These are phyloP conservation scores for Cryoendolithus antarcticus DNA, from an alignment of 2,329 filamentous ascomycete genomes.

Conservation along the genomic window DNA sequence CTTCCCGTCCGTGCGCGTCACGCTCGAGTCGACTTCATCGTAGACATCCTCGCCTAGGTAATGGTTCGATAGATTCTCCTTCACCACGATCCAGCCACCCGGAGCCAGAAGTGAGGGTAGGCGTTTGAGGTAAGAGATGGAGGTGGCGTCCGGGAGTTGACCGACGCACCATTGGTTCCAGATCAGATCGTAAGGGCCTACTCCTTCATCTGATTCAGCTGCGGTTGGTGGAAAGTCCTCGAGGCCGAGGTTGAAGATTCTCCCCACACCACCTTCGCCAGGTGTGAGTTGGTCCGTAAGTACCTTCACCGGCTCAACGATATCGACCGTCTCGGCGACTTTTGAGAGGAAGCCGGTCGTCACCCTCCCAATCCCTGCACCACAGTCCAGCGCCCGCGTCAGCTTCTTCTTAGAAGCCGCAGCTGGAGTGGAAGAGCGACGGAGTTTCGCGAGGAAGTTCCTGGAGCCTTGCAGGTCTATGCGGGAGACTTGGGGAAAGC, in stretches of 20 bases:
- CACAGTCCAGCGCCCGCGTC: conserved; percentile 43
- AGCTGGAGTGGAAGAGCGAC: conserved; percentile 25
- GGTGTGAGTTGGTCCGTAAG: conserved; percentile 54
- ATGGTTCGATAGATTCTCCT: conserved; percentile 62
- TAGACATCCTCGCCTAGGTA: conserved; percentile 50
- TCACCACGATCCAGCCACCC: conserved; percentile 53
- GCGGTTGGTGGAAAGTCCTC: conserved; percentile 51
- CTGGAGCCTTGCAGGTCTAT: conserved; percentile 60
- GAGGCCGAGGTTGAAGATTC: conserved; percentile 59
- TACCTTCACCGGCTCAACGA: conserved; percentile 73
- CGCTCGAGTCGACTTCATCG: conserved; percentile 62
- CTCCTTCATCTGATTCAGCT: conserved; percentile 4
- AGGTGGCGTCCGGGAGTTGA: conserved; percentile 62
- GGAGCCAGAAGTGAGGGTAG: conserved; percentile 41
- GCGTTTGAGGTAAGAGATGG: conserved; percentile 53
- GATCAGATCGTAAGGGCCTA: conserved; percentile 57
- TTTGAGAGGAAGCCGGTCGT: conserved; percentile 64
- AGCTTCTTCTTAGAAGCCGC: conserved; percentile 18
- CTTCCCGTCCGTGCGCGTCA: conserved; percentile 64
- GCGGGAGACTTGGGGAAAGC: conserved; percentile 53
- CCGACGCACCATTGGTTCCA: conserved; percentile 89
- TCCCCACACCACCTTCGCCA: conserved; percentile 40
- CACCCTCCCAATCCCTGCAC: conserved; percentile 67
- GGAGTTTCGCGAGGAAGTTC: conserved; percentile 57
- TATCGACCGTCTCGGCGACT: conserved; percentile 60